Evolutionary conservation across 768 basidiomycete species (phyloP).

Genomic region (Suillus subalutaceus): DNA sequence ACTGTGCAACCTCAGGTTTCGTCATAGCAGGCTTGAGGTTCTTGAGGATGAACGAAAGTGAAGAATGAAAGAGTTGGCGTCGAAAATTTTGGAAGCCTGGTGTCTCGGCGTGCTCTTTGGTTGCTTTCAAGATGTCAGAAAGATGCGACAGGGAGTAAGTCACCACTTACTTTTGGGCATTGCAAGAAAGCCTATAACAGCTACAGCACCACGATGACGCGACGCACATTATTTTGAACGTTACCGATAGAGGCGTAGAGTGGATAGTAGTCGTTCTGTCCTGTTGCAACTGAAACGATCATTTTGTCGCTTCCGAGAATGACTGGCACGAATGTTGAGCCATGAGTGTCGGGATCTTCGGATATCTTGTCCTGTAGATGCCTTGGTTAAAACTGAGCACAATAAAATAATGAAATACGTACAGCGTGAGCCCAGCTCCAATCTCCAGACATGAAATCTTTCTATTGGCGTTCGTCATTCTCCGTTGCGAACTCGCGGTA

Average conservation of each 20-base stretch:
- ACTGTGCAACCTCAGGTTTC: too few species aligned
- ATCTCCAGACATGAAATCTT: conserved; percentile 29
- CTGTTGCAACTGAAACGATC: conserved; percentile 17
- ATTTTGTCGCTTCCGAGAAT: conserved; percentile 18
- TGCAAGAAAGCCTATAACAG: conserved; percentile 32
- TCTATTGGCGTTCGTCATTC: conserved; percentile 11
- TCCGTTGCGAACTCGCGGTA: conserved; percentile 18
- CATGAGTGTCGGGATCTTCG: conserved; percentile 18
- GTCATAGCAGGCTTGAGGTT: too few species aligned
- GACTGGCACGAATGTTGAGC: conserved; percentile 15
- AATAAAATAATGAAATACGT: conserved; percentile 13
- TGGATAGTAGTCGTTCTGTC: conserved; percentile 14
- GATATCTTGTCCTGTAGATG: conserved; percentile 13
- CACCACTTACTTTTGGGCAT: conserved; percentile 32
- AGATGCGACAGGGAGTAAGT: neutral
- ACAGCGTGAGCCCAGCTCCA: conserved; percentile 27
- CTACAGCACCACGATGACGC: conserved; percentile 11
- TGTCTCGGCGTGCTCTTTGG: conserved; percentile 18
- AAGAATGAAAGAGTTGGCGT: too few species aligned
- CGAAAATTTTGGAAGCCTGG: too few species aligned
- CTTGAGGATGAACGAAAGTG: too few species aligned
- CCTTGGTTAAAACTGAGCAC: neutral
- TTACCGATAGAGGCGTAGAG: conserved; percentile 18
- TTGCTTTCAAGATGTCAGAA: neutral
- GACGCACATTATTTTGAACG: conserved; percentile 12